These are phyloP conservation scores for Colletotrichum ledebouriae DNA, from an alignment of 2,329 filamentous ascomycete species.

Conservation along the genomic window DNA sequence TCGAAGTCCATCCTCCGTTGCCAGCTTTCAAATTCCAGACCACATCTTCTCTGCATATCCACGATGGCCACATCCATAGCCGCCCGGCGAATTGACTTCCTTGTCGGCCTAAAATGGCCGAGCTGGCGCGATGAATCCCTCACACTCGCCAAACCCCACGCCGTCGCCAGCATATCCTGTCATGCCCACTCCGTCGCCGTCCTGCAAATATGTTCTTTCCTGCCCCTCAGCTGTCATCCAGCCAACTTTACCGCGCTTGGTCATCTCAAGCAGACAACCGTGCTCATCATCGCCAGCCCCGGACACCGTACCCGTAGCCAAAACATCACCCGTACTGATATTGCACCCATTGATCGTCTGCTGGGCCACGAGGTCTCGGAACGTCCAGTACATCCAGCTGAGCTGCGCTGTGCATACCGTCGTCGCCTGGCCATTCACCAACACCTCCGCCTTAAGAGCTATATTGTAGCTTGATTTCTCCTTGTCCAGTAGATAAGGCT, in stretches of 20 bases:
- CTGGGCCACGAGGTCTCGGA: conserved; percentile 54
- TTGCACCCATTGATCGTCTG: conserved; percentile 54
- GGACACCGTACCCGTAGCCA: conserved; percentile 59
- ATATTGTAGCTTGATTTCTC: conserved; percentile 54
- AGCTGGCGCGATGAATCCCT: conserved; percentile 45
- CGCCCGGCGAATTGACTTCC: conserved; percentile 12
- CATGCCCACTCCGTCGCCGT: conserved; percentile 56
- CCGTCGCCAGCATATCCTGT: conserved; percentile 56
- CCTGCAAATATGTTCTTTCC: conserved; percentile 53
- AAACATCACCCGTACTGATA: conserved; percentile 56
- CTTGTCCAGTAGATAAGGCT: conserved; percentile 51
- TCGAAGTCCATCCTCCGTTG: conserved; percentile 12
- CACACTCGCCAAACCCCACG: conserved; percentile 57
- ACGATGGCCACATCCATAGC: neutral
- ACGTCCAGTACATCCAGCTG: conserved; percentile 55
- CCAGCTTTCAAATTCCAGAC: conserved; percentile 10
- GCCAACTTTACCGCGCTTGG: conserved; percentile 52
- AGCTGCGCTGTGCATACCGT: conserved; percentile 50
- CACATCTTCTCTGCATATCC: no score
- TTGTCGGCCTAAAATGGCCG: conserved; percentile 25
- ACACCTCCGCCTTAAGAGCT: conserved; percentile 48
- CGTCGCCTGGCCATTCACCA: conserved; percentile 44
- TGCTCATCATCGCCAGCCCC: conserved; percentile 51
- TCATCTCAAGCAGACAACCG: conserved; percentile 58
- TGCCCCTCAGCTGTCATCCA: conserved; percentile 49